Base-by-base conservation (phyloP, 1,284 basidiomycete species). In the Chiua sp. region DNA sequence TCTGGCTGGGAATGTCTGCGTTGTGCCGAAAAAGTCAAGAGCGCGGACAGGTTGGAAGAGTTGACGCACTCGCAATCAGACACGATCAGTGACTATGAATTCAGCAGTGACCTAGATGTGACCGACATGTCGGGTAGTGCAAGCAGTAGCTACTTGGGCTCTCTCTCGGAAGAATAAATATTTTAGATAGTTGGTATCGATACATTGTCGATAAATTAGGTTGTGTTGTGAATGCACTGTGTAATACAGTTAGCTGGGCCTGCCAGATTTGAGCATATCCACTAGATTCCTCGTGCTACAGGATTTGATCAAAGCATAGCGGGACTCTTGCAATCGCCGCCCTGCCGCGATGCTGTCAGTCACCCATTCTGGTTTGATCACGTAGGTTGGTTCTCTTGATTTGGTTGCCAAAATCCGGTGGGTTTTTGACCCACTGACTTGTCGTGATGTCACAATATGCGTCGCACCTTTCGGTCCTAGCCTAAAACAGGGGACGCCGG, bases 1-100 rank as follows among this genome's bases (percentile, higher is more conserved):
- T 82, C 80, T 23, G 83, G 82, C 20, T 96, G 94, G 94, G 84
- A 87, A 63, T 97, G 94, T 74, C 73, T 96, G 59, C 80, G 94
- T 50, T 97, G 94, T 70, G 82, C 81, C 8, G 81, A 85, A 60
- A 73, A 72, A 3, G 87, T 93, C 16, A 79, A 75, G 56, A 79
- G 79, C 56, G 87, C 84, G 7, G 86, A 90, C 54, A 76, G 84
- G 77, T 61, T 42, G 78, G 75, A 62, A 48, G 60, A 26, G 53
- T 64, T 56, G 44, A 49, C 56, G 55, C 63, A 51, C 39, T 62
- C 59, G 7, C 60, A 61, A 42, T 73, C 74, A 16, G 81, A 82
- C 55, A 68, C 71, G 37, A 72, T 65, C 52, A 76, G 75, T 63
- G 85, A 87, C 51, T 85, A 84, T 65, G 83, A 84, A 48, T 86